These are phyloP conservation scores for Fraxinus sp. DNA, from an alignment of 305 asterid species.

Conservation along the genomic window DNA sequence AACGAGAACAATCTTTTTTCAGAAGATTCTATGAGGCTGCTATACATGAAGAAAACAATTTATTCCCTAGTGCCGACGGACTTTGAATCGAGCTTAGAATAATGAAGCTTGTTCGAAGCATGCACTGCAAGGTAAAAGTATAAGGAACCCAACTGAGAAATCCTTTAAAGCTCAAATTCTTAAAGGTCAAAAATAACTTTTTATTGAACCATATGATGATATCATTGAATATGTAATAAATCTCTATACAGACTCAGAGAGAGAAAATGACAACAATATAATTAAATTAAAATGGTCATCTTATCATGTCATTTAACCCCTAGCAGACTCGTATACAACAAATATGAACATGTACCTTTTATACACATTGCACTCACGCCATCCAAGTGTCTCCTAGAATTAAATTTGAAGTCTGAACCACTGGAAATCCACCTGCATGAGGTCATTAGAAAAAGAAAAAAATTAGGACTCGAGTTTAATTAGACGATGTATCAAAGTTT, in stretches of 20 bases:
- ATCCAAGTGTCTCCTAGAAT: no score
- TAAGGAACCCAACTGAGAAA: constrained; percentile 25
- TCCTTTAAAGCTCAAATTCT: not conserved
- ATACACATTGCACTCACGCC: no score
- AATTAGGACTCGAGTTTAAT: no score
- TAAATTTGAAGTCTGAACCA: no score
- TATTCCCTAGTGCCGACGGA: constrained; percentile 79
- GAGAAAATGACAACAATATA: not conserved
- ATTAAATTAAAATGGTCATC: no score
- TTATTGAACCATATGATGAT: not conserved
- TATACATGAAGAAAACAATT: constrained; percentile 87
- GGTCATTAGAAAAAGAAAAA: no score
- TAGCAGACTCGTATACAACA: no score
- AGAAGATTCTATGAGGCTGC: constrained; percentile 97
- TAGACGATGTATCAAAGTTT: no score
- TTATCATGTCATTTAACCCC: no score
- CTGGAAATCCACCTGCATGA: no score
- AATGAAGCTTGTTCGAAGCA: constrained; percentile 96
- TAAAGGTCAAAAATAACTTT: not conserved
- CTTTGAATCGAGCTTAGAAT: constrained; percentile 91
- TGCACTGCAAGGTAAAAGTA: constrained; percentile 60
- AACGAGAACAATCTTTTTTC: constrained; percentile 87
- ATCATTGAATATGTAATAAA: not conserved
- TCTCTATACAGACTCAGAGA: not conserved
- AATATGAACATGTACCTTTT: no score